These are phyloP conservation scores for Dryas alaskensis DNA, from an alignment of 306 rosid species.

Conservation along the genomic window DNA sequence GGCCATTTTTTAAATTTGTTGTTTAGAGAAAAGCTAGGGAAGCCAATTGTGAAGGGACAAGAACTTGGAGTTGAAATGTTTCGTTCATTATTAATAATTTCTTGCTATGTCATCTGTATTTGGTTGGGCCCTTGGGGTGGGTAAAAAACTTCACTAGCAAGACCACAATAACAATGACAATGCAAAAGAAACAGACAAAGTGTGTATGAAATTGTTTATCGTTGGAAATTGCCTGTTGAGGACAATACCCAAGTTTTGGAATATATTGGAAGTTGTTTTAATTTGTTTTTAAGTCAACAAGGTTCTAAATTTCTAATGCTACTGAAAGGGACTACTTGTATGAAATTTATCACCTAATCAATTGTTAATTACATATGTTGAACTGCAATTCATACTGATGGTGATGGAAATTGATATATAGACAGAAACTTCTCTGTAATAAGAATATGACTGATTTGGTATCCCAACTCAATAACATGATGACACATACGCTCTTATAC, in stretches of 20 bases:
- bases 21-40: not conserved
- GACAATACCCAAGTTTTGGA: slow-evolving; percentile 22
- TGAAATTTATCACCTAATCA: not conserved
- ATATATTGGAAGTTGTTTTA: not conserved
- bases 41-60: not conserved
- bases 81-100: not conserved
- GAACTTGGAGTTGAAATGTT: slow-evolving; percentile 1
- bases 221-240: not conserved
- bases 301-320: not conserved
- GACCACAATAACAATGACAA: not conserved
- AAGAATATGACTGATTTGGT: too few species aligned
- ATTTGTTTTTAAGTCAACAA: slow-evolving; percentile 14
- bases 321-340: slow-evolving; percentile 10
- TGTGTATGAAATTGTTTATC: not conserved
- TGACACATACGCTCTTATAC: too few species aligned
- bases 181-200: slow-evolving; percentile 1
- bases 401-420: not conserved
- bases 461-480: too few species aligned
- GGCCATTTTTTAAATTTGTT: not conserved
- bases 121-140: not conserved
- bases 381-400: not conserved
- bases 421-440: too few species aligned
- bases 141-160: slow-evolving; percentile 1
- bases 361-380: slow-evolving; percentile 8
- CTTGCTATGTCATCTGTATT: not conserved